Conservation (phyloP, 441 rosid genomes). For the Pelargonium citronellum region DNA sequence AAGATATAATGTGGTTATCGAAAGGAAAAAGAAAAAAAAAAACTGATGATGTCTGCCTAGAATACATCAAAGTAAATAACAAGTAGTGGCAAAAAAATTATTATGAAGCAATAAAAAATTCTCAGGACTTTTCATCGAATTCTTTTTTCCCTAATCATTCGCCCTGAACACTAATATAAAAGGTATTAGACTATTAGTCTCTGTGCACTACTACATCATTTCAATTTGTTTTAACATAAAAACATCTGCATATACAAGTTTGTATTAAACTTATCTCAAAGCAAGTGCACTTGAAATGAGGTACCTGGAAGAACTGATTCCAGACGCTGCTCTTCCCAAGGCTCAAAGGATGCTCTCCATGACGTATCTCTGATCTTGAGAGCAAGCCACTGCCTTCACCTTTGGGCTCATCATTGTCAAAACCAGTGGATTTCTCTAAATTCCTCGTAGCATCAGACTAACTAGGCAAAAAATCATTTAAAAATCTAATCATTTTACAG, state of each 20-base stretch:
- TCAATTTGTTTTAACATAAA: not conserved
- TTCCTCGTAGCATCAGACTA: slow-evolving; percentile 95
- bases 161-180: not conserved
- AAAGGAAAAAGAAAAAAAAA: too few species aligned
- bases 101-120: not conserved
- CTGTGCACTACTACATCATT: not conserved
- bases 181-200: not conserved
- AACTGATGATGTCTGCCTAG: not conserved
- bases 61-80: not conserved
- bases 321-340: slow-evolving; percentile 81
- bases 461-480: slow-evolving; percentile 72
- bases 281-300: slow-evolving; percentile 1
- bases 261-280: slow-evolving; percentile 2
- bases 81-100: not conserved
- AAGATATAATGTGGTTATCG: not conserved
- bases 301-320: slow-evolving; percentile 94
- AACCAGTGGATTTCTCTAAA: slow-evolving; percentile 54
- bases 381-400: slow-evolving; percentile 54
- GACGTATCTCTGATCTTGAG: slow-evolving; percentile 67
- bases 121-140: not conserved
- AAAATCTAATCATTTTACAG: slow-evolving; percentile 36
- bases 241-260: not conserved
- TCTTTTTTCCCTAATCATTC: not conserved
- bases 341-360: slow-evolving; percentile 92
- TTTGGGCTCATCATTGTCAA: slow-evolving; percentile 44